These are phyloP conservation scores for Bolboschoenus planiculmis DNA, from an alignment of 176 grass and related monocot species.

Conservation along the genomic window DNA sequence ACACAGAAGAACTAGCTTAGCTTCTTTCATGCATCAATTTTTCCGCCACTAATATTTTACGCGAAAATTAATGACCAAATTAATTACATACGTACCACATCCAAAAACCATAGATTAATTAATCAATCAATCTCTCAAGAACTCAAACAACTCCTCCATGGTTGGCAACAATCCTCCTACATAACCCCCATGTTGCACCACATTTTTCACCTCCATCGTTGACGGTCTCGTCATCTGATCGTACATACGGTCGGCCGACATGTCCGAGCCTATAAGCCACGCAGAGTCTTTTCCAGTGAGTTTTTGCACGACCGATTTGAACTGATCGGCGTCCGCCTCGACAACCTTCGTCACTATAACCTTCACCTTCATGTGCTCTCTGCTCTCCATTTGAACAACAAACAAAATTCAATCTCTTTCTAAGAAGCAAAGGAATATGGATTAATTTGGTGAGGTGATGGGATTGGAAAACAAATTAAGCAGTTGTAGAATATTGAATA, in stretches of 20 bases:
- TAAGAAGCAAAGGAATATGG: not conserved
- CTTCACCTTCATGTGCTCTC: conserved; percentile 32
- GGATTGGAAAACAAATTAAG: not conserved
- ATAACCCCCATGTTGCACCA: not conserved
- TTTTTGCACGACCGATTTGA: conserved; percentile 43
- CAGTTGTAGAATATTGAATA: not conserved
- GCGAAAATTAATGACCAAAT: not conserved
- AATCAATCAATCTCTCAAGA: conserved; percentile 28
- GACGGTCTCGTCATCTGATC: not conserved
- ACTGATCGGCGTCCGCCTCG: conserved; percentile 28
- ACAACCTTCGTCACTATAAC: conserved; percentile 35
- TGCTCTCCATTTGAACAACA: conserved; percentile 14
- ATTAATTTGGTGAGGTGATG: no score
- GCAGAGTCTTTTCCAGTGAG: conserved; percentile 41
- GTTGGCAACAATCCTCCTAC: conserved; percentile 19
- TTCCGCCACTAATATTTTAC: not conserved
- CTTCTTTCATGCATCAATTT: not conserved
- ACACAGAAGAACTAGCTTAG: no score
- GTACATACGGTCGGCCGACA: not conserved
- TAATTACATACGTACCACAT: not conserved
- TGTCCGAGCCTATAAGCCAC: not conserved
- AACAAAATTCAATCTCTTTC: not conserved
- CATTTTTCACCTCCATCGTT: not conserved
- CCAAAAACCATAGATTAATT: not conserved
- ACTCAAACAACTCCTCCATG: conserved; percentile 23